Evolutionary conservation across 306 rosid species (phyloP), one percentile per base, ranked within the genome.

Genomic region (Vigna reflexopilosa): DNA sequence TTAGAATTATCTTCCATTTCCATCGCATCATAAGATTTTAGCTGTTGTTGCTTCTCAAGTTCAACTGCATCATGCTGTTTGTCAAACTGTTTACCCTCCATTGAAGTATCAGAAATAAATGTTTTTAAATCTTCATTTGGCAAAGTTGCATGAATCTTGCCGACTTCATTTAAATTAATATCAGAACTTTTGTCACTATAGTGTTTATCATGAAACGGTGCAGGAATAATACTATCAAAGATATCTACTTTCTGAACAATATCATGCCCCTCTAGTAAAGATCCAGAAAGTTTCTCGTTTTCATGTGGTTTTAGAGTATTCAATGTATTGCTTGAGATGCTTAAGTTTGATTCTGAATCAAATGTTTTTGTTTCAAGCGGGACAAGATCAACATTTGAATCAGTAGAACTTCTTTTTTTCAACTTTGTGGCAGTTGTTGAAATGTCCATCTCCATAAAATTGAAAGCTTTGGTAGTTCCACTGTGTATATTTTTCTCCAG

Each of bases 31-130:
- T 34, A 30, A 56, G 84, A 77, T 70, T 72, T 65, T 76, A 42
- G 71, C 36, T 72, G 67, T 32, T 87, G 77, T 32, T 87, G 77
- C 79, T 78, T 82, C 55, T 57, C 77, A 52, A 51, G 80, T 69
- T 72, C 64, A 80, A 70, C 63, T 10, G 52, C 81, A 48, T 71
- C 85, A 74, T 77, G 76, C 62, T 48, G 42, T 47, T 80, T 82
- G 78, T 4, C 69, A 14, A 79, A 67, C 54, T 45, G 84, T 76
- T 76, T 79, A 17, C 24, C 77, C n/a, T 48, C 87, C 57, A 52
- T 42, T 55, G 55, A 61, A 67, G 68, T 72, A 80, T 78, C 82
- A 54, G 36, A 54, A 64, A 81, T 47, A 20, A 83, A 50, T 12
- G 40, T 20, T 76, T 78, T 38, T 56, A 67, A 67, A 81, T 80